A percentile compares a stretch with the other conserved stretches of the same genome.
phyloP scores from a whole-genome alignment of 2,329 filamentous ascomycete species.

The Arthroderma sp. region DNA sequence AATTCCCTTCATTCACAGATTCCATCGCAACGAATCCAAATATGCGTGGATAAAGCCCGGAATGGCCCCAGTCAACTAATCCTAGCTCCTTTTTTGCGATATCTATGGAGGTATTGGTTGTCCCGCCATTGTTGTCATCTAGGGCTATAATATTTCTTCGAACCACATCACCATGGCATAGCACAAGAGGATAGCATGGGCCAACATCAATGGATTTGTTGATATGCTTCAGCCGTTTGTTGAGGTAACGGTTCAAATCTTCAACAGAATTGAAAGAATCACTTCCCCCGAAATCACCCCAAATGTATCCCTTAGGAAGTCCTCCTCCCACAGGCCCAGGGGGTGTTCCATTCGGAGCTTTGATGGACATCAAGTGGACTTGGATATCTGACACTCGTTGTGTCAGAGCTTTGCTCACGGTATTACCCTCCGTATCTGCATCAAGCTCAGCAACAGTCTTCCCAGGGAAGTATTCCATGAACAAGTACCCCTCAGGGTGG shows the following conservation, averaged over 20 bases:
- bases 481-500: constrained; percentile 8
- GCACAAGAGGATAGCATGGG: constrained; percentile 10
- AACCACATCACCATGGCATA: constrained; percentile 9
- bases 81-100: constrained; percentile 1
- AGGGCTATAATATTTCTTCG: constrained; percentile 7
- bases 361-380: constrained; percentile 5
- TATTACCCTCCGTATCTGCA: background rate
- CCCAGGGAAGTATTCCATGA: constrained; percentile 11
- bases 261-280: constrained; percentile 7
- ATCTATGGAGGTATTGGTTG: background rate
- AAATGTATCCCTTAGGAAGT: constrained; percentile 9
- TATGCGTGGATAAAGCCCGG: constrained; percentile 3
- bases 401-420: constrained; percentile 4
- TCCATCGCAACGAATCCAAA: constrained; percentile 1
- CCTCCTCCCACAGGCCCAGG: constrained; percentile 10
- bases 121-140: constrained; percentile 1
- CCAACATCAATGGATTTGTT: constrained; percentile 11
- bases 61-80: constrained; percentile 3
- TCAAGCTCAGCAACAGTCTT: constrained; percentile 8
- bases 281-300: constrained; percentile 9
- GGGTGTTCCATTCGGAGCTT: background rate
- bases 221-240: constrained; percentile 10
- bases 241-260: constrained; percentile 10
- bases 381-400: constrained; percentile 9
- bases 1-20: constrained; percentile 4